Conservation (phyloP, 768 basidiomycete genomes). For the Lentinula sp. region DNA sequence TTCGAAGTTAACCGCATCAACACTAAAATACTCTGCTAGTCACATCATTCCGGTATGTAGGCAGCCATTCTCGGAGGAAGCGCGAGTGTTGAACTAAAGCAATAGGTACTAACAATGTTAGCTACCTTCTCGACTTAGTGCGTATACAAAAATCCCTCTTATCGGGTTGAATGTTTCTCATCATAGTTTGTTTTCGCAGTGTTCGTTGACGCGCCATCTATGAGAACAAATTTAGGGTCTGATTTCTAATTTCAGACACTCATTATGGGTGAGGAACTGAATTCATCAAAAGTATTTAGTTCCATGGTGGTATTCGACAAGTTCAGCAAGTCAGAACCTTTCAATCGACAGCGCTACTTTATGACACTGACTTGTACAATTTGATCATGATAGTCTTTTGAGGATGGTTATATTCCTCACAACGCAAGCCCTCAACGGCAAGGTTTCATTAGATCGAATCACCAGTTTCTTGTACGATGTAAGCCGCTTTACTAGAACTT, state of each 20-base stretch:
- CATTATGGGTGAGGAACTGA: slow-evolving; percentile 8
- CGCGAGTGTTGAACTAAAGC: not conserved
- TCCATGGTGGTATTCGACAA: slow-evolving; percentile 39
- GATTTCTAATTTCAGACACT: not conserved
- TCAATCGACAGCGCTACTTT: slow-evolving; percentile 8
- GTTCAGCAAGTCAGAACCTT: slow-evolving; percentile 14
- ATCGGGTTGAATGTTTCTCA: not conserved
- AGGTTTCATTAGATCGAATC: slow-evolving; percentile 3
- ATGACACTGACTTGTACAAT: slow-evolving; percentile 6
- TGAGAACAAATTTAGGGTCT: not conserved
- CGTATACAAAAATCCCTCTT: slow-evolving; percentile 8
- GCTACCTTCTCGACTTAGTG: slow-evolving; percentile 40
- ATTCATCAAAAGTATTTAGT: slow-evolving; percentile 18
- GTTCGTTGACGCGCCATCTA: not conserved
- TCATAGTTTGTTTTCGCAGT: not conserved
- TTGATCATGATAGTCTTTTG: not conserved
- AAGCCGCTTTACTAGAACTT: not conserved
- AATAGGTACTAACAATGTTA: slow-evolving; percentile 35
- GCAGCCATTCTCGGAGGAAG: not conserved
- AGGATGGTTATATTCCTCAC: not conserved
- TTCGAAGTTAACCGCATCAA: no score
- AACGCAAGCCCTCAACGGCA: not conserved
- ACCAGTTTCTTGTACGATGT: slow-evolving; percentile 2
- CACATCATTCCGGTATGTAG: slow-evolving; percentile 29
- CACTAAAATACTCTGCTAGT: slow-evolving; percentile 15